These are phyloP conservation scores for Leucoagaricus sp. DNA, from an alignment of 1,284 basidiomycete species.

Conservation along the genomic window DNA sequence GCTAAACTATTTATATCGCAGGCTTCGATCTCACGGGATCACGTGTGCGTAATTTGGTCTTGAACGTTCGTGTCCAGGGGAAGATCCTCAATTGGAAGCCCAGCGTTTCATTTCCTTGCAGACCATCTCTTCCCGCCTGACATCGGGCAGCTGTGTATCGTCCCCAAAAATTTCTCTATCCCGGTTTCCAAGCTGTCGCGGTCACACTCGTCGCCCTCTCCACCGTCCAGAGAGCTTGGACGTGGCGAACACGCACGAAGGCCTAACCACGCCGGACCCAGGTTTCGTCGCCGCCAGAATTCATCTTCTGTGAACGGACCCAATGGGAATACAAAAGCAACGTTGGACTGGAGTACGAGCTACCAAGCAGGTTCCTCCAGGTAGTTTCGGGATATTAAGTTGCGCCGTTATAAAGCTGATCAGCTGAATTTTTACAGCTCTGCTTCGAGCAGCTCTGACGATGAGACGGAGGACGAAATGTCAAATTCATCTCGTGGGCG, in stretches of 20 bases:
- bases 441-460: conserved; percentile 50
- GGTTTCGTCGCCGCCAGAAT: conserved; percentile 37
- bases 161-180: background rate
- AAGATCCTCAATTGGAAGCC: conserved; percentile 1
- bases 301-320: conserved; percentile 25
- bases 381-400: conserved; percentile 34
- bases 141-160: background rate
- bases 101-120: conserved; percentile 1
- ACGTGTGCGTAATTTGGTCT: conserved; percentile 8
- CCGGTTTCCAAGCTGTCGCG: conserved; percentile 62
- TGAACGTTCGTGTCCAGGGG: background rate
- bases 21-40: background rate
- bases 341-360: conserved; percentile 78
- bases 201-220: conserved; percentile 76
- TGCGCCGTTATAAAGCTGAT: conserved; percentile 5
- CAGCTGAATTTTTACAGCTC: conserved; percentile 35
- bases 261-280: conserved; percentile 34
- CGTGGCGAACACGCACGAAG: conserved; percentile 44
- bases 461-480: conserved; percentile 50
- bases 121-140: background rate
- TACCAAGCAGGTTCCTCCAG: conserved; percentile 81
- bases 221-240: conserved; percentile 50
- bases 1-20: conserved; percentile 5
- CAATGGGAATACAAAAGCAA: conserved; percentile 20
- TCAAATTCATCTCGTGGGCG: conserved; percentile 41